These are phyloP conservation scores for Blastocystis sp. DNA, from an alignment of 352 stramenopile species.

Conservation along the genomic window DNA sequence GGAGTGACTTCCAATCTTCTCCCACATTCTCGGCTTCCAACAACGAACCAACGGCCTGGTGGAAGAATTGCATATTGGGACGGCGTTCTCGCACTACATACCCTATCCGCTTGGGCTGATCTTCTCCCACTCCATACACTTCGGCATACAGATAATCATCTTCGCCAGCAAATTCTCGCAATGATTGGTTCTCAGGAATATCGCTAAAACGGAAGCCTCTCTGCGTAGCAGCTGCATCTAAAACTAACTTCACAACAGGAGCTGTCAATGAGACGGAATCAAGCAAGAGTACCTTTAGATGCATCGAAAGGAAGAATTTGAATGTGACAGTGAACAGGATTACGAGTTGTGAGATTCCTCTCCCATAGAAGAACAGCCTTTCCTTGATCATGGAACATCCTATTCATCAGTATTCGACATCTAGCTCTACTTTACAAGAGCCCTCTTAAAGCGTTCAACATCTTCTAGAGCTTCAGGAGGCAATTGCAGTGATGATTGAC, in stretches of 20 bases:
- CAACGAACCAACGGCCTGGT: slow-evolving; percentile 48
- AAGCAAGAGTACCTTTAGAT: neutral
- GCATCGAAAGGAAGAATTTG: slow-evolving; percentile 34
- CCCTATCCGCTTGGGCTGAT: slow-evolving; percentile 8
- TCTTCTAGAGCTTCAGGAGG: slow-evolving; percentile 40
- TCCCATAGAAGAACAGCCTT: slow-evolving; percentile 30
- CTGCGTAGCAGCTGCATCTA: slow-evolving; percentile 43
- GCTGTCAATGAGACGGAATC: neutral
- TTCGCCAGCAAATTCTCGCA: slow-evolving; percentile 4
- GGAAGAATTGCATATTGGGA: slow-evolving; percentile 59
- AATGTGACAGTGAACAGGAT: slow-evolving; percentile 41
- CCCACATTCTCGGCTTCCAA: slow-evolving; percentile 45
- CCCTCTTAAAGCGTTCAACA: slow-evolving; percentile 33
- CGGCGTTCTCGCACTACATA: slow-evolving; percentile 43
- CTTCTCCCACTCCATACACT: neutral
- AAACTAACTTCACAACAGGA: slow-evolving; percentile 29
- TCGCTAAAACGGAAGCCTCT: slow-evolving; percentile 31
- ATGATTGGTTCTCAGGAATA: slow-evolving; percentile 2
- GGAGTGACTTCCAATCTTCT: slow-evolving; percentile 46
- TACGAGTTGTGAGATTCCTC: slow-evolving; percentile 46
- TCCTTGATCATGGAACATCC: slow-evolving; percentile 53
- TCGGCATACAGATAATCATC: slow-evolving; percentile 48
- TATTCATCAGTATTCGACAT: slow-evolving; percentile 7
- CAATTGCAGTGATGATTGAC: slow-evolving; percentile 33
- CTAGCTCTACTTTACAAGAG: slow-evolving; percentile 46